phyloP scores from a whole-genome alignment of 2,329 filamentous ascomycete species.

The Peltaster fructicola region DNA sequence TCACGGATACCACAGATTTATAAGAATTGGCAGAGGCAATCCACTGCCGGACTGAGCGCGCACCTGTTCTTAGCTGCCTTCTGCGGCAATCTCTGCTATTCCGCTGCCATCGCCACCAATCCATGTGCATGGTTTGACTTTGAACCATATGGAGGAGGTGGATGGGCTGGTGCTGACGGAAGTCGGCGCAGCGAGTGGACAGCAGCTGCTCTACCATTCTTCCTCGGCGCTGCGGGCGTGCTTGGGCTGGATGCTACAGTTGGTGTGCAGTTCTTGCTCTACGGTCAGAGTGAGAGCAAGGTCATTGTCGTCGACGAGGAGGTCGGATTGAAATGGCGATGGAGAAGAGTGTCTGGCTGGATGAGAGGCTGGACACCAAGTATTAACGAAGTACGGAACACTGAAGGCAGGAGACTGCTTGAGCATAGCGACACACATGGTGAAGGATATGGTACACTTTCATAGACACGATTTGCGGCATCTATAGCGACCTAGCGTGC shows the following conservation, averaged over 20 bases:
- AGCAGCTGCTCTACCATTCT: constrained; percentile 42
- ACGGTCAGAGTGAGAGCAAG: constrained; percentile 29
- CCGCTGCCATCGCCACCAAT: constrained; percentile 42
- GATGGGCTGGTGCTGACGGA: constrained; percentile 41
- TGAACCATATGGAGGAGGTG: constrained; percentile 34
- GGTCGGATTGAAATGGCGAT: constrained; percentile 24
- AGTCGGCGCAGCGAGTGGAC: constrained; percentile 40
- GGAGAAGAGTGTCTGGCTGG: constrained; percentile 43
- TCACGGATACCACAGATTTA: constrained; percentile 47
- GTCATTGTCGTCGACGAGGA: constrained; percentile 29
- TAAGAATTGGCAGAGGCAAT: constrained; percentile 45
- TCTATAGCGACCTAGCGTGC: too few species aligned
- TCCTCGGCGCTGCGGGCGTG: constrained; percentile 47
- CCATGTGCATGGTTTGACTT: constrained; percentile 44
- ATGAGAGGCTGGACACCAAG: constrained; percentile 49
- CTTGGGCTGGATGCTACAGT: constrained; percentile 44
- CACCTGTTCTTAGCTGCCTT: constrained; percentile 49
- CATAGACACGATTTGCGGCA: too few species aligned
- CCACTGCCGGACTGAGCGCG: constrained; percentile 45
- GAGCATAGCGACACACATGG: constrained; percentile 3
- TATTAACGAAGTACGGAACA: constrained; percentile 21
- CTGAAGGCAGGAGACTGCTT: constrained; percentile 9
- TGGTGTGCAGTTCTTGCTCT: constrained; percentile 44
- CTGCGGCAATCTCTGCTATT: constrained; percentile 51
- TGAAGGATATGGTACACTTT: constrained; percentile 10